Evolutionary conservation across 495 filamentous ascomycete genomes (phyloP).

Genomic region (Cryomyces antarcticus): DNA sequence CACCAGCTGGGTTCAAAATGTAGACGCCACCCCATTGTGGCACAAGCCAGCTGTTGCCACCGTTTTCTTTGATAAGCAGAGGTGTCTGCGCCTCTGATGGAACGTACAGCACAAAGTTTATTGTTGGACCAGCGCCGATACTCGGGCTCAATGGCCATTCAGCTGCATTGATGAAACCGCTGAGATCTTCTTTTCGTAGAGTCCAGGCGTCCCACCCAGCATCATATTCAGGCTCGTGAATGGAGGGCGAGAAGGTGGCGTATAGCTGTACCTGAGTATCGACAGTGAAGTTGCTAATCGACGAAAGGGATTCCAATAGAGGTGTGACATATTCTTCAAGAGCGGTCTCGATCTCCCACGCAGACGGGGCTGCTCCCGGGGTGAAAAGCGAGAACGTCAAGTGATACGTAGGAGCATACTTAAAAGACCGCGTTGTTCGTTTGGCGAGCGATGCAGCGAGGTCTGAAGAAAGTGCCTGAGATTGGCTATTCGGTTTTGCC

Average conservation of each 20-base stretch:
- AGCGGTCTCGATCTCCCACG: constrained; percentile 78
- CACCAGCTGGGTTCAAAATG: constrained; percentile 39
- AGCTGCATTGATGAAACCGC: constrained; percentile 88
- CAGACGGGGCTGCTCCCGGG: constrained; percentile 50
- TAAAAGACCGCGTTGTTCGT: constrained; percentile 59
- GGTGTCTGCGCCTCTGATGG: constrained; percentile 38
- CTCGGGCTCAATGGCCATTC: constrained; percentile 94
- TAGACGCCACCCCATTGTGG: constrained; percentile 94
- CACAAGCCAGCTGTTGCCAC: constrained; percentile 78
- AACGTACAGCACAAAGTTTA: constrained; percentile 89
- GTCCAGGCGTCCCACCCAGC: constrained; percentile 34
- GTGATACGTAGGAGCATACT: constrained; percentile 87
- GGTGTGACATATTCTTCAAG: constrained; percentile 66
- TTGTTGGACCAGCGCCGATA: constrained; percentile 76
- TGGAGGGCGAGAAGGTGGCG: constrained; percentile 56
- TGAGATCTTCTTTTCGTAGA: constrained; percentile 68
- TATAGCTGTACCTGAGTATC: constrained; percentile 94
- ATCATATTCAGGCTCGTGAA: constrained; percentile 36
- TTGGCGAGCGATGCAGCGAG: constrained; percentile 31
- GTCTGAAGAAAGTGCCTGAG: constrained; percentile 23
- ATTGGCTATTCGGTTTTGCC: constrained; percentile 3
- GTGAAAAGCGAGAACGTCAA: constrained; percentile 91
- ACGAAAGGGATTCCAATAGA: constrained; percentile 51
- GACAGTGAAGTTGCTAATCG: constrained; percentile 88
- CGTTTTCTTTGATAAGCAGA: constrained; percentile 44